Evolutionary conservation across 1,284 basidiomycete genomes (phyloP).

Genomic region (Heliocybe sulcata): DNA sequence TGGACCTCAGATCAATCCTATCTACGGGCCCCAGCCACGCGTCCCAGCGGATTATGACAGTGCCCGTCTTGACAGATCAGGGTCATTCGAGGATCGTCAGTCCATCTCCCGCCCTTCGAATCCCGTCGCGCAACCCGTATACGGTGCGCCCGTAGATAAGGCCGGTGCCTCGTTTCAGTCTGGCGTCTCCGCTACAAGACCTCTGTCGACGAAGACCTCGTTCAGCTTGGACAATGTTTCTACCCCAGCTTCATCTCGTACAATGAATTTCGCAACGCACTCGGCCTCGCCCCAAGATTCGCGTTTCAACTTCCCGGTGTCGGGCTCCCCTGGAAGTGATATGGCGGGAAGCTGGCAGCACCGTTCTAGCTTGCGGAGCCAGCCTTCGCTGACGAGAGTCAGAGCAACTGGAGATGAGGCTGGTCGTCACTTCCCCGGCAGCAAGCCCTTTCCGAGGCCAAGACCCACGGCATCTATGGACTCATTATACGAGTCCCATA

Average conservation of each 20-base stretch:
- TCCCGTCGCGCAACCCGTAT: conserved; percentile 11
- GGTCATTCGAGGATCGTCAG: conserved; percentile 1
- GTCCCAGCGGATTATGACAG: neutral
- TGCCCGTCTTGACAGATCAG: neutral
- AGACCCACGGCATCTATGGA: neutral
- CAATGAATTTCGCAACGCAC: neutral
- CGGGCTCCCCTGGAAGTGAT: conserved; percentile 3
- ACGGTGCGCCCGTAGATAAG: conserved; percentile 17
- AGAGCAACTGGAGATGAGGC: neutral
- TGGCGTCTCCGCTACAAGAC: conserved; percentile 11
- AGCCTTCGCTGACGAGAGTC: neutral
- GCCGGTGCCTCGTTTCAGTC: conserved; percentile 10
- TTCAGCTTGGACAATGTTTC: conserved; percentile 11
- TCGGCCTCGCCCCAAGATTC: conserved; percentile 3
- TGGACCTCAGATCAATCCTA: neutral
- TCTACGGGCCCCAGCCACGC: neutral
- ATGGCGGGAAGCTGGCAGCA: conserved; percentile 18
- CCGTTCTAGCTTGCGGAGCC: conserved; percentile 11
- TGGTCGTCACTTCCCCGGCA: neutral
- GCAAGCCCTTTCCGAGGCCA: neutral
- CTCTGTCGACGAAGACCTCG: conserved; percentile 14
- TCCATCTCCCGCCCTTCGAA: conserved; percentile 4
- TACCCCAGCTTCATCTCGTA: neutral
- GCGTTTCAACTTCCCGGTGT: neutral
- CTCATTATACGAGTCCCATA: neutral